A percentile compares a stretch with the other conserved stretches of the same genome.
Conservation (phyloP, 1,284 basidiomycete species). For the Pseudozyma flocculosa region DNA sequence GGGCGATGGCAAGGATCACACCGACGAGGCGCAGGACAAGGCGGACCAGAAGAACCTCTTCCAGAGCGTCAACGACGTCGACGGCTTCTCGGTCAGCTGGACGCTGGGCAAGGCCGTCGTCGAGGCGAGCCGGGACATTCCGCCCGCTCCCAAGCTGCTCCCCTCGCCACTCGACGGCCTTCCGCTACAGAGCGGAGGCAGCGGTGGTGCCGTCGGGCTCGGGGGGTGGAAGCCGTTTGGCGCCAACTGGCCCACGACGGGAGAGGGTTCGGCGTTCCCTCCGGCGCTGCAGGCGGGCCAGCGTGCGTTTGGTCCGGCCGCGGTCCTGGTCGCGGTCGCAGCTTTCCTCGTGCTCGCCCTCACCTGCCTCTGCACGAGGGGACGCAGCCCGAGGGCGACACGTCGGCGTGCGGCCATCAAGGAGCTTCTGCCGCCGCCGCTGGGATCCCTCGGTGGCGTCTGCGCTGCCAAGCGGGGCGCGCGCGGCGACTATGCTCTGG, state of each 20-base stretch:
- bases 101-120: constrained; percentile 97
- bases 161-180: constrained; percentile 30
- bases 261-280: constrained; percentile 31
- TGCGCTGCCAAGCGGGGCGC: constrained; percentile 22
- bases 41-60: constrained; percentile 63
- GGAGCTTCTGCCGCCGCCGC: constrained; percentile 39
- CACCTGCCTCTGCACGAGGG: constrained; percentile 38
- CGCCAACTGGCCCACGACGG: constrained; percentile 29
- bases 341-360: constrained; percentile 30
- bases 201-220: constrained; percentile 11
- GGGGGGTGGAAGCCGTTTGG: constrained; percentile 33
- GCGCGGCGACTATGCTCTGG: constrained; percentile 48
- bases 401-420: constrained; percentile 30
- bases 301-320: constrained; percentile 18
- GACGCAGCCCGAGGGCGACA: constrained; percentile 27
- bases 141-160: constrained; percentile 31
- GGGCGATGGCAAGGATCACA: constrained; percentile 46
- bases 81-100: constrained; percentile 92
- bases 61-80: constrained; percentile 88
- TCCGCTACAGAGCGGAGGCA: neutral
- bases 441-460: constrained; percentile 33
- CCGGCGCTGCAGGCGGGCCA: constrained; percentile 17
- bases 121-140: constrained; percentile 72
- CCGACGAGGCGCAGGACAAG: constrained; percentile 46
- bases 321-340: constrained; percentile 20